Conservation (phyloP, 441 rosid genomes). For the Adansonia grandidieri region DNA sequence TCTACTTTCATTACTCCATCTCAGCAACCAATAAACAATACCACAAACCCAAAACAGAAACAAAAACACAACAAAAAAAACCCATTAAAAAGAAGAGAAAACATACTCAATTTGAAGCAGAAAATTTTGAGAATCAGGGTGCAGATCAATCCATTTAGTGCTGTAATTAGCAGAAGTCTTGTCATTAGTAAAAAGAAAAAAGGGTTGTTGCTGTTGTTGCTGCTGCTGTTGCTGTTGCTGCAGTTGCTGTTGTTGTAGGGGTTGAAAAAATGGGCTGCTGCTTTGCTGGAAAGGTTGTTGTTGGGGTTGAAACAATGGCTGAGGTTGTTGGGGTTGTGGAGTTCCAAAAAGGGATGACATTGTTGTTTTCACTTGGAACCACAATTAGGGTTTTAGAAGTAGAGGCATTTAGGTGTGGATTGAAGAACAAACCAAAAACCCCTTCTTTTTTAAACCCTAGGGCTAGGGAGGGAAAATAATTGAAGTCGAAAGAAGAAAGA, state of each 20-base stretch:
- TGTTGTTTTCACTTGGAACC: constrained; percentile 13
- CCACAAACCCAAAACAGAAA: neutral
- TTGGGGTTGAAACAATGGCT: constrained; percentile 39
- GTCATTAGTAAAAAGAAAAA: constrained; percentile 81
- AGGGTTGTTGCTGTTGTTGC: constrained; percentile 53
- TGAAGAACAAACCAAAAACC: neutral
- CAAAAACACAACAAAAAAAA: constrained; percentile 15
- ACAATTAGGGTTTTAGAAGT: constrained; percentile 8
- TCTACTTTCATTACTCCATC: constrained; percentile 2
- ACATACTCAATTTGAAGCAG: constrained; percentile 91
- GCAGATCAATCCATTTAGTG: constrained; percentile 95
- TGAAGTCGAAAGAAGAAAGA: neutral
- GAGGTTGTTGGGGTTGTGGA: constrained; percentile 70
- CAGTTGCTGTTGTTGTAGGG: constrained; percentile 45
- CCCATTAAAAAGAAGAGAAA: neutral
- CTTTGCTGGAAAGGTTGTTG: constrained; percentile 31
- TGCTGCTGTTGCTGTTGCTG: constrained; percentile 46
- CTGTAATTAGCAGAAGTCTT: constrained; percentile 86
- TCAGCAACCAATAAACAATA: constrained; percentile 1
- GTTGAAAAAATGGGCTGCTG: constrained; percentile 45
- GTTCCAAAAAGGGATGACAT: constrained; percentile 78
- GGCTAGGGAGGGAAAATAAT: constrained; percentile 14
- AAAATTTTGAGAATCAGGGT: constrained; percentile 89
- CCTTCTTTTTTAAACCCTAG: constrained; percentile 12
- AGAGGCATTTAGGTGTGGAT: neutral